Base-by-base conservation (phyloP, 371 early-diverging fungal species). In the Neoconidiobolus thromboides region DNA sequence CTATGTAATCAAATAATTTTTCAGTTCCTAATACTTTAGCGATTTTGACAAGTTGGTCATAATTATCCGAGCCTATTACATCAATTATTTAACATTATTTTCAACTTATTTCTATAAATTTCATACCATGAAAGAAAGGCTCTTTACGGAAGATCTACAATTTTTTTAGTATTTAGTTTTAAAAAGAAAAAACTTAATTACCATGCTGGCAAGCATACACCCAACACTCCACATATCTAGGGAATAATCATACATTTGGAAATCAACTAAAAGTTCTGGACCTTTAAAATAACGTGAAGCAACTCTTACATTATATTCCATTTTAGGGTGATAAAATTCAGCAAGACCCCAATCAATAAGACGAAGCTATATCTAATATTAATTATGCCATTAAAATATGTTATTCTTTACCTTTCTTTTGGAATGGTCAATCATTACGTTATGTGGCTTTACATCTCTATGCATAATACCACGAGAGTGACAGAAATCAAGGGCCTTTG, bases 291-390 rank as follows among this genome's bases (percentile, higher is more conserved):
- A 98, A 64, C 97, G 78, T 44, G 95, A 96, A 15, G 99, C 99
- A 4, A 99, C 99, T 53, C 98, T 82, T 42, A 99, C 98, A 65
- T 95, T 98, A 76, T 98, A 99, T 62, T 89, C 87, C 46, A 87
- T 91, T 43, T 89, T 89, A 39, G 98, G 95, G 64, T 97, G 95
- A 76, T 98, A 99, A 65, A 98, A 99, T 72, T 99, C 99, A 15
- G 99, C 99, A 55, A 99, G 76, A 41, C 99, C 99, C 98, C 99
- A 99, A 77, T 99, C 99, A 65, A 99, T 98, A 64, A 99, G 78
- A 47, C 95, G 86, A 48, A 95, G 70, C 85, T 88, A 68, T 12
- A 65, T 47, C 4, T 4, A 59, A 14, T 55, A 37, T n/a, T 46
- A 10, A 43, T 37, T n/a, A 61, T 54, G 36, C 15, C 43, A 62